A percentile compares a stretch with the other conserved stretches of the same genome.
phyloP scores from a whole-genome alignment of 805 yeast genomes.

The Saccharomycopsis malanga region DNA sequence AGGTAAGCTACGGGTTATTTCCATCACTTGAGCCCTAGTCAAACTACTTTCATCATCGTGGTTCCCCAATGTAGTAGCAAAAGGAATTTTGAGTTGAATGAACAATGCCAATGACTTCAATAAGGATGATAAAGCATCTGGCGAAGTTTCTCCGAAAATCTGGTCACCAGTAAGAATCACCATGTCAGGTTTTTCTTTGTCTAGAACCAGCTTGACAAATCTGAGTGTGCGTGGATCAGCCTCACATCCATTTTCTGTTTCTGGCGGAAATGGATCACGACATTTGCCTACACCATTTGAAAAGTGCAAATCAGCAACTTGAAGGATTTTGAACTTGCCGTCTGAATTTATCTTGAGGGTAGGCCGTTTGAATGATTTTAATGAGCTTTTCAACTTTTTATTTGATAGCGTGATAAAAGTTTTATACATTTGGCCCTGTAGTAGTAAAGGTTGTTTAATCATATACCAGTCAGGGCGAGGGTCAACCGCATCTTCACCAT shows the following conservation, averaged over 20 bases:
- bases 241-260: conserved; percentile 43
- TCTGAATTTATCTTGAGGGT: conserved; percentile 33
- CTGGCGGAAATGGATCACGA: conserved; percentile 60
- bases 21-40: conserved; percentile 52
- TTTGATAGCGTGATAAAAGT: conserved; percentile 15
- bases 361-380: conserved; percentile 23
- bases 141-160: conserved; percentile 69
- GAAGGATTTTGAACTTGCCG: conserved; percentile 68
- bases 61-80: conserved; percentile 82
- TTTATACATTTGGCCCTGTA: conserved; percentile 13
- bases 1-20: conserved; percentile 52
- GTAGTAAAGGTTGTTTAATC: conserved; percentile 25
- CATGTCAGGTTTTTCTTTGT: conserved; percentile 73
- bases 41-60: conserved; percentile 88
- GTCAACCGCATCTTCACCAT: conserved; percentile 56
- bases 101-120: conserved; percentile 70
- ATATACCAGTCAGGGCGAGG: conserved; percentile 61
- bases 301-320: conserved; percentile 87
- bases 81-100: conserved; percentile 64
- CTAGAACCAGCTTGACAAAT: conserved; percentile 59
- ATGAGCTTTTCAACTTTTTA: conserved; percentile 4
- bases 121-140: conserved; percentile 78
- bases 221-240: conserved; percentile 70
- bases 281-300: conserved; percentile 81
- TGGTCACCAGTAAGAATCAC: conserved; percentile 91